Conservation (phyloP, 2,329 filamentous ascomycete genomes). For the Acephala macrosclerotiorum region DNA sequence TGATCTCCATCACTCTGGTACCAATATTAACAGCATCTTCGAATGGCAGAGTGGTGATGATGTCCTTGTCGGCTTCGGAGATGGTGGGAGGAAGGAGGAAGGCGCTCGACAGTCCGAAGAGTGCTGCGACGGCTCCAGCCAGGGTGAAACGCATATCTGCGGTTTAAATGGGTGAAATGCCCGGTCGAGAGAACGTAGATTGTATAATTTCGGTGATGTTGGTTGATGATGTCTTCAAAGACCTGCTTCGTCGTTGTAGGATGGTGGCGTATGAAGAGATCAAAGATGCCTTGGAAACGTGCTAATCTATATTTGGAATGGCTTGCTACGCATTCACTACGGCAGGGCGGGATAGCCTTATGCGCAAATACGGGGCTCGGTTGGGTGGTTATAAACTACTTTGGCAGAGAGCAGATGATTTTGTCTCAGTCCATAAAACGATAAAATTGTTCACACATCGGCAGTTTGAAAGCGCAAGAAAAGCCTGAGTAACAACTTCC, state of each 20-base stretch:
- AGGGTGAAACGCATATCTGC: slow-evolving; percentile 37
- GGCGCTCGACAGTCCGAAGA: slow-evolving; percentile 45
- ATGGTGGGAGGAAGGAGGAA: slow-evolving; percentile 62
- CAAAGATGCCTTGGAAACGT: not conserved
- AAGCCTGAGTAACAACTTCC: no score
- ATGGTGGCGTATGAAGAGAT: slow-evolving; percentile 16
- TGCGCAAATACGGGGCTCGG: slow-evolving; percentile 3
- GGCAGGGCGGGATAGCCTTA: not conserved
- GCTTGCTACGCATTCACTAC: slow-evolving; percentile 3
- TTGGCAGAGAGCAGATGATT: no score
- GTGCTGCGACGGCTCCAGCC: slow-evolving; percentile 30
- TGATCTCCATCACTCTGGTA: slow-evolving; percentile 54
- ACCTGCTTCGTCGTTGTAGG: slow-evolving; percentile 24
- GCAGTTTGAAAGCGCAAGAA: no score
- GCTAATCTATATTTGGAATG: slow-evolving; percentile 8
- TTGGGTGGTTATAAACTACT: no score
- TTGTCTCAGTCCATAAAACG: no score
- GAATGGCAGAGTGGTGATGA: slow-evolving; percentile 51
- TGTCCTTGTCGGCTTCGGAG: slow-evolving; percentile 50
- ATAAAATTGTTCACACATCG: no score
- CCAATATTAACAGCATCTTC: slow-evolving; percentile 48
- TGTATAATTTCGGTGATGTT: slow-evolving; percentile 12
- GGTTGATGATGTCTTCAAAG: slow-evolving; percentile 16
- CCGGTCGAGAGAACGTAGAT: slow-evolving; percentile 8
- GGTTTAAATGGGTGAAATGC: slow-evolving; percentile 5